Evolutionary conservation across 192 early-diverging fungal genomes (phyloP).

Genomic region (Backusella luteola): DNA sequence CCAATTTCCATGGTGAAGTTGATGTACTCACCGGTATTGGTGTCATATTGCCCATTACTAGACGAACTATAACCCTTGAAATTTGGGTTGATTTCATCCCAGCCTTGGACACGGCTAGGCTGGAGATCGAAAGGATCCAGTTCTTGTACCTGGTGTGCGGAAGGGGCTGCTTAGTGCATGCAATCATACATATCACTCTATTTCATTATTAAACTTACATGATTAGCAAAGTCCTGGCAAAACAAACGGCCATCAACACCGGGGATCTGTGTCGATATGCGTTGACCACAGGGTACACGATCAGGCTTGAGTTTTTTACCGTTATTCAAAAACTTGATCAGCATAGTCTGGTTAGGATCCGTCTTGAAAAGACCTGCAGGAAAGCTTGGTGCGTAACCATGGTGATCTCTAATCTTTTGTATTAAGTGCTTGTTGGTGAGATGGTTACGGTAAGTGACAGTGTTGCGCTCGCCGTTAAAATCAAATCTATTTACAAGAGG

Average conservation of each 20-base stretch:
- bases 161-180: neutral
- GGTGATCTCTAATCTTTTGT: conserved; percentile 64
- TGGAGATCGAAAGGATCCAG: conserved; percentile 65
- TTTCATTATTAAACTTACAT: conserved; percentile 36
- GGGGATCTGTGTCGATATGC: conserved; percentile 56
- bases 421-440: conserved; percentile 59
- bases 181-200: neutral
- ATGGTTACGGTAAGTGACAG: conserved; percentile 59
- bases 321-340: conserved; percentile 58
- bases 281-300: conserved; percentile 65
- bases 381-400: conserved; percentile 66
- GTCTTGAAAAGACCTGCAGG: conserved; percentile 69
- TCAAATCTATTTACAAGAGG: conserved; percentile 68
- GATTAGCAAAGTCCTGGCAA: conserved; percentile 67
- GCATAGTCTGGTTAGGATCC: conserved; percentile 68
- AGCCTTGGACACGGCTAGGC: conserved; percentile 56
- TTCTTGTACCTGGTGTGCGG: conserved; percentile 45
- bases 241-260: conserved; percentile 65
- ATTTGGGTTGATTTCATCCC: conserved; percentile 59
- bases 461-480: conserved; percentile 54
- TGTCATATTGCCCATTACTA: conserved; percentile 71
- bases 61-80: conserved; percentile 68
- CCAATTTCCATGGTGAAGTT: conserved; percentile 74
- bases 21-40: conserved; percentile 71
- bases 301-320: conserved; percentile 57